A percentile compares a stretch with the other conserved stretches of the same genome.
Evolutionary conservation across 495 filamentous ascomycete genomes (phyloP).

Genomic region (Clohesyomyces aquaticus): DNA sequence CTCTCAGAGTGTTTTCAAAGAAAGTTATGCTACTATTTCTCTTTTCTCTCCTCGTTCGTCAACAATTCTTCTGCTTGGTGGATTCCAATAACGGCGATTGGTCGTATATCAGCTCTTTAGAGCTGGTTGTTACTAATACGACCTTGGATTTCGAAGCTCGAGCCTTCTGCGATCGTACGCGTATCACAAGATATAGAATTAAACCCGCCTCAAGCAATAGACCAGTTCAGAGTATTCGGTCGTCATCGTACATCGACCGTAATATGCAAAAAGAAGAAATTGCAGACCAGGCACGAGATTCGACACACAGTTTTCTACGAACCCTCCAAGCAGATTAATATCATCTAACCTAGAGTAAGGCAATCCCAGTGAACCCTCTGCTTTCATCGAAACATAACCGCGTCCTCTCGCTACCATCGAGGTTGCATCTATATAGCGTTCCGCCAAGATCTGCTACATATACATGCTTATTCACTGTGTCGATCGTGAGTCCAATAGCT

Average conservation of each 20-base stretch:
- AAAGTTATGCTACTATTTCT: neutral
- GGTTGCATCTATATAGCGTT: constrained; percentile 1
- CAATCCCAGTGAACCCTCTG: neutral
- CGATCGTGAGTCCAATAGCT: constrained; percentile 14
- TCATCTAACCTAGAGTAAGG: neutral
- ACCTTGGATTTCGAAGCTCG: neutral
- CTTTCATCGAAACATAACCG: neutral
- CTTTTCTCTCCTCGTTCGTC: neutral
- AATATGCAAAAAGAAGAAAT: neutral
- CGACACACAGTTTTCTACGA: neutral
- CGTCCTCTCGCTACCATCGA: neutral
- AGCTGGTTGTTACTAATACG: neutral
- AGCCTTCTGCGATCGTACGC: neutral
- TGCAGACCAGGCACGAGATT: neutral
- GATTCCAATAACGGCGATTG: neutral
- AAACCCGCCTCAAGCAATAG: neutral
- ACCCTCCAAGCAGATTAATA: neutral
- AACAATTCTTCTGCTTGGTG: neutral
- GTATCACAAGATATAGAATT: neutral
- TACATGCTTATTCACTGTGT: constrained; percentile 4
- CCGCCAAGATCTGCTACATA: constrained; percentile 12
- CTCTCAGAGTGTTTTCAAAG: neutral
- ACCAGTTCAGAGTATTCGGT: neutral
- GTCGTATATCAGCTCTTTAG: neutral
- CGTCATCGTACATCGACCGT: neutral